Conservation (phyloP, 2,329 filamentous ascomycete genomes). For the Alternaria metachromatica region DNA sequence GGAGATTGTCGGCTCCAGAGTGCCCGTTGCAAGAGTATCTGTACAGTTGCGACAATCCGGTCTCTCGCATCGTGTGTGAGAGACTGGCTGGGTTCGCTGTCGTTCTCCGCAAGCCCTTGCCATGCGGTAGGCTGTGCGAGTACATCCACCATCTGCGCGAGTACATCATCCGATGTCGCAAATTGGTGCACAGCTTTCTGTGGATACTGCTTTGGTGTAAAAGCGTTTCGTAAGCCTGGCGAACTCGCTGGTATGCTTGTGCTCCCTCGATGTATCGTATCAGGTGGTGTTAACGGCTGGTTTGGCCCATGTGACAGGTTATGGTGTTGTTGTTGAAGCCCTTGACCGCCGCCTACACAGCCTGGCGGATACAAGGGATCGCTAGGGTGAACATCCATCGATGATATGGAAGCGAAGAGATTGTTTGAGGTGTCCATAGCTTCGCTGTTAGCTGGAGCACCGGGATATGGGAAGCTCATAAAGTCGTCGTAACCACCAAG, state of each 20-base stretch:
- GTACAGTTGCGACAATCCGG: slow-evolving; percentile 6
- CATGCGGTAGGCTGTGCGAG: slow-evolving; percentile 3
- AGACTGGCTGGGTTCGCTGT: background rate
- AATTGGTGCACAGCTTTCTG: background rate
- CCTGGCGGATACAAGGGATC: background rate
- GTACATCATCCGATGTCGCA: background rate
- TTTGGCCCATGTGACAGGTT: background rate
- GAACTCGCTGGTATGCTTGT: background rate
- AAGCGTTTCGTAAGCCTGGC: background rate
- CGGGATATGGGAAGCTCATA: slow-evolving; percentile 4
- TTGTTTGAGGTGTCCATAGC: background rate
- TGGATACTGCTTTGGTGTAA: background rate
- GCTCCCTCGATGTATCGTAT: slow-evolving; percentile 1
- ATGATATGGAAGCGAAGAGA: background rate
- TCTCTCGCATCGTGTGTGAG: slow-evolving; percentile 8
- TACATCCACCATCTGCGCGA: slow-evolving; percentile 4
- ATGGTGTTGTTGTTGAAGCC: slow-evolving; percentile 1
- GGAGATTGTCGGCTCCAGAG: background rate
- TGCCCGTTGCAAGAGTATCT: slow-evolving; percentile 4
- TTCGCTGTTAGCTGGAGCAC: background rate
- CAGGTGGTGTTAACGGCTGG: slow-evolving; percentile 3
- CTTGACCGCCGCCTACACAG: background rate
- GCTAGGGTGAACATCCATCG: background rate
- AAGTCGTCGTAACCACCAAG: slow-evolving; percentile 7
- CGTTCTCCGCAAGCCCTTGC: background rate